Percentiles rank a stretch among this genome's conserved stretches.
phyloP scores from a whole-genome alignment of 2,329 filamentous ascomycete genomes.

The Aspergillus sp. region DNA sequence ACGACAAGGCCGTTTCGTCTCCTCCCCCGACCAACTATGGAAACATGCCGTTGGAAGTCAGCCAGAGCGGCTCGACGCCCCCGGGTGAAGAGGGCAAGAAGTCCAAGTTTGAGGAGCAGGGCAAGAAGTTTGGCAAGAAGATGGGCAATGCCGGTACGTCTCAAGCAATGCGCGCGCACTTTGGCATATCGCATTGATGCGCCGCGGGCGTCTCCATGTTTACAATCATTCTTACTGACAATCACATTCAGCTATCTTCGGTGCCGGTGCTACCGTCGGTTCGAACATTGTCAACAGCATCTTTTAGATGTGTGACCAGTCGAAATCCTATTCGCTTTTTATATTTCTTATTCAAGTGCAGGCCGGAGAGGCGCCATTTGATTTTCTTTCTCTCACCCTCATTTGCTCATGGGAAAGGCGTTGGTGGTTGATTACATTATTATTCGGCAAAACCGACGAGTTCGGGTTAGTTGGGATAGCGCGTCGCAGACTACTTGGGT shows the following conservation, averaged over 20 bases:
- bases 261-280: conserved; percentile 88
- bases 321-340: conserved; percentile 6
- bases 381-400: conserved; percentile 10
- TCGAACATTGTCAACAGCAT: conserved; percentile 88
- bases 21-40: conserved; percentile 48
- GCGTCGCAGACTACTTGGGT: neutral
- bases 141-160: conserved; percentile 66
- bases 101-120: conserved; percentile 70
- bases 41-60: conserved; percentile 75
- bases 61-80: conserved; percentile 54
- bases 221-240: conserved; percentile 21
- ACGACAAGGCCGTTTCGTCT: conserved; percentile 57
- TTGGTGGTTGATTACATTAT: conserved; percentile 30
- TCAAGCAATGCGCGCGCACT: neutral
- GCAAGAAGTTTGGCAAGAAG: conserved; percentile 98
- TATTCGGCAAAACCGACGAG: neutral
- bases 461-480: conserved; percentile 1
- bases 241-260: conserved; percentile 71
- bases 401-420: conserved; percentile 35
- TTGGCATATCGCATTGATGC: neutral
- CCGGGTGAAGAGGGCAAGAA: conserved; percentile 44
- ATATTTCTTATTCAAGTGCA: conserved; percentile 3
- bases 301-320: conserved; percentile 58
- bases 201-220: neutral
- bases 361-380: neutral